Evolutionary conservation across 2,329 filamentous ascomycete genomes (phyloP).

Genomic region (Xylariaceae sp.): DNA sequence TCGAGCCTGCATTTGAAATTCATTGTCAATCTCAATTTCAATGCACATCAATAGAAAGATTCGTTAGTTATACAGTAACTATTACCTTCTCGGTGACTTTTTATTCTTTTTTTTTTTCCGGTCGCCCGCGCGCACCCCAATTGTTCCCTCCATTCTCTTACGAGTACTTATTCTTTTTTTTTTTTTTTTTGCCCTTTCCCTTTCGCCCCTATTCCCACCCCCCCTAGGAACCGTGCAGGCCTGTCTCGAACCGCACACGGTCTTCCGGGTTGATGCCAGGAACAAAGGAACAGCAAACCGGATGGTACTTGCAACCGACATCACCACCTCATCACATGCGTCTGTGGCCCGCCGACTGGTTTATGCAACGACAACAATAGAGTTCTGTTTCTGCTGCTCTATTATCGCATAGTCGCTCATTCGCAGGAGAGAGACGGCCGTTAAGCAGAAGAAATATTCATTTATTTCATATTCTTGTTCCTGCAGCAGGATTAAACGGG

Average conservation of each 20-base stretch:
- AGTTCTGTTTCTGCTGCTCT: neutral
- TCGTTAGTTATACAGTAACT: too few relatives aligned
- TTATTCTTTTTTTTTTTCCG: too few relatives aligned
- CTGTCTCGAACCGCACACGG: slow-evolving; percentile 10
- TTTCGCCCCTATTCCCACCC: slow-evolving; percentile 5
- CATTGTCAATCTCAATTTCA: neutral
- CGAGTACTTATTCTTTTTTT: neutral
- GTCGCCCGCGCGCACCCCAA: too few relatives aligned
- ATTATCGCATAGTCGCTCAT: too few relatives aligned
- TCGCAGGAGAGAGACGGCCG: too few relatives aligned
- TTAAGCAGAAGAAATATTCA: too few relatives aligned
- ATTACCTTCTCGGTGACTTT: neutral
- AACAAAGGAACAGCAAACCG: slow-evolving; percentile 7
- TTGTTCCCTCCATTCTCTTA: too few relatives aligned
- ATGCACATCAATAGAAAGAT: neutral
- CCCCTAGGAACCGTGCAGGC: neutral
- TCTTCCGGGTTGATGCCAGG: slow-evolving; percentile 5
- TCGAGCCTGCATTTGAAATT: too few relatives aligned
- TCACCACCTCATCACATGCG: slow-evolving; percentile 4
- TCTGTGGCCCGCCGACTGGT: neutral
- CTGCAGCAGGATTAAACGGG: too few relatives aligned
- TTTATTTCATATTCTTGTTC: too few relatives aligned
- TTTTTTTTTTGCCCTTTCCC: neutral
- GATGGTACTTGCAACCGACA: neutral
- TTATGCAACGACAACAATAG: neutral